Evolutionary conservation across 164 flowering plant species (phyloP).

Genomic region (Chloranthus sessilifolius): DNA sequence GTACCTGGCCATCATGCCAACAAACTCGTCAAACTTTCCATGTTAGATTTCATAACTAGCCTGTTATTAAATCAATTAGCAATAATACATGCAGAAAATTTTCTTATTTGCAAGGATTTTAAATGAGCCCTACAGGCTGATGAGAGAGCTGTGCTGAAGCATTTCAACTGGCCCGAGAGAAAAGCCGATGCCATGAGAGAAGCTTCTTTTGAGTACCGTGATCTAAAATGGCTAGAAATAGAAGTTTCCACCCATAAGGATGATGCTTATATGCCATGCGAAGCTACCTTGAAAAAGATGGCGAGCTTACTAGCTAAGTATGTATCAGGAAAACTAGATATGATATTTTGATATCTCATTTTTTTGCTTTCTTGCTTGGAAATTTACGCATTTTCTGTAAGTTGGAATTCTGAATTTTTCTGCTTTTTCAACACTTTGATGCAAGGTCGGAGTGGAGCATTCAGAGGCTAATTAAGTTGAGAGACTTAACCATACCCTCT

Average conservation of each 20-base stretch:
- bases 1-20: no score
- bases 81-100: no score
- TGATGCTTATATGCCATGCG: slow-evolving; percentile 41
- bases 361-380: neutral
- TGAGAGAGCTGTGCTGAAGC: slow-evolving; percentile 68
- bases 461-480: slow-evolving; percentile 39
- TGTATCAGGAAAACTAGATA: slow-evolving; percentile 3
- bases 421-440: neutral
- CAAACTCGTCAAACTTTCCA: no score
- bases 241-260: slow-evolving; percentile 46
- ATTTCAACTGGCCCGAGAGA: slow-evolving; percentile 74
- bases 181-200: slow-evolving; percentile 79
- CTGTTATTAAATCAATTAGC: no score
- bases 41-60: no score
- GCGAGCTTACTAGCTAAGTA: slow-evolving; percentile 58
- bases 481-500: slow-evolving; percentile 36
- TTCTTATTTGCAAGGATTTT: no score
- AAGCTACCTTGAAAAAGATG: slow-evolving; percentile 53
- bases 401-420: slow-evolving; percentile 2
- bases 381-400: neutral
- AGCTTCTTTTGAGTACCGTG: slow-evolving; percentile 69
- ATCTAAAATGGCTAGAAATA: slow-evolving; percentile 41
- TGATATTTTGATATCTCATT: neutral
- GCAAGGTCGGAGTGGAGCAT: slow-evolving; percentile 55
- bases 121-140: slow-evolving; percentile 42